A percentile compares a stretch with the other conserved stretches of the same genome.
These are phyloP conservation scores for Trichoderma polysporum DNA, from an alignment of 2,329 filamentous ascomycete species.

Conservation along the genomic window DNA sequence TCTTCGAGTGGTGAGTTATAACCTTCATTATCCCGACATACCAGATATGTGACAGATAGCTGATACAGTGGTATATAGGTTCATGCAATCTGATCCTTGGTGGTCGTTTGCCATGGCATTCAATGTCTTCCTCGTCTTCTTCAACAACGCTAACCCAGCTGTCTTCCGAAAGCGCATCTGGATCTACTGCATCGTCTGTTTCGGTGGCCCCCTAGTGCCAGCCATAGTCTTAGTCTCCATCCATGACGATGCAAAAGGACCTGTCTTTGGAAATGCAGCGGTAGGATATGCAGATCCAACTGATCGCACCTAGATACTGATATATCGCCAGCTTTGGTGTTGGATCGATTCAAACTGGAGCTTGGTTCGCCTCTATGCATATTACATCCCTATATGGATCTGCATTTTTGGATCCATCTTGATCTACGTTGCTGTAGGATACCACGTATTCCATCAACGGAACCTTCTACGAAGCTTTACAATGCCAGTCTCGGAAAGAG, in stretches of 20 bases:
- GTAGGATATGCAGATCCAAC: slow-evolving; percentile 37
- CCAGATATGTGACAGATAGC: not conserved
- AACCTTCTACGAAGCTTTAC: slow-evolving; percentile 53
- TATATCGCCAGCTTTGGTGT: slow-evolving; percentile 52
- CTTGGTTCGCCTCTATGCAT: slow-evolving; percentile 56
- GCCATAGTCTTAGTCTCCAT: slow-evolving; percentile 66
- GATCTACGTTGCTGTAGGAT: slow-evolving; percentile 58
- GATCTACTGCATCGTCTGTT: slow-evolving; percentile 68
- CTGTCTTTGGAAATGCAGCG: slow-evolving; percentile 56
- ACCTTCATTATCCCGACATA: not conserved
- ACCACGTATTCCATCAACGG: slow-evolving; percentile 58
- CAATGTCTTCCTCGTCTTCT: slow-evolving; percentile 73
- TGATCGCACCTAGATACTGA: not conserved
- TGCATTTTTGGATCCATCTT: slow-evolving; percentile 55
- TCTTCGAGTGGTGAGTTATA: slow-evolving; percentile 64
- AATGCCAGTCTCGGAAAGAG: slow-evolving; percentile 28
- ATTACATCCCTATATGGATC: slow-evolving; percentile 61
- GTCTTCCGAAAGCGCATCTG: slow-evolving; percentile 69
- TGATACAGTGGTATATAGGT: slow-evolving; percentile 48
- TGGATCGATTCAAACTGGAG: slow-evolving; percentile 58
- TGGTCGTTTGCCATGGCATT: slow-evolving; percentile 81
- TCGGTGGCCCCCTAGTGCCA: slow-evolving; percentile 67
- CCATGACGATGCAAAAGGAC: slow-evolving; percentile 37
- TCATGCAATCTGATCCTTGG: slow-evolving; percentile 72
- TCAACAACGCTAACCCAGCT: slow-evolving; percentile 55